Percentiles rank a stretch among this genome's conserved stretches.
Evolutionary conservation across 768 basidiomycete genomes (phyloP).

Genomic region (Termitomyces sp.): DNA sequence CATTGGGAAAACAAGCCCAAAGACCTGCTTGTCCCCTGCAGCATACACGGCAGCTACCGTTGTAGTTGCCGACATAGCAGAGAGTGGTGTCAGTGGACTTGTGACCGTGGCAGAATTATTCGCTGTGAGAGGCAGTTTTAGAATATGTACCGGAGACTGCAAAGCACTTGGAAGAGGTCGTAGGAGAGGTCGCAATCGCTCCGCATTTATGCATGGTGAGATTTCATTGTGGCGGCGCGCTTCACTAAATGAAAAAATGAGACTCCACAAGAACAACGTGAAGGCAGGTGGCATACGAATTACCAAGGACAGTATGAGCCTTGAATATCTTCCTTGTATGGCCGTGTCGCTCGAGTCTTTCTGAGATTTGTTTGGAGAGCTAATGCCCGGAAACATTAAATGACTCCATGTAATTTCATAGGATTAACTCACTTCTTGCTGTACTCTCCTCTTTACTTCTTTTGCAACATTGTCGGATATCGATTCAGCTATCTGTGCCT

Average conservation of each 20-base stretch:
- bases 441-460: slow-evolving; percentile 37
- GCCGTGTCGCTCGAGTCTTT: slow-evolving; percentile 30
- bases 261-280: neutral
- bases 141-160: slow-evolving; percentile 35
- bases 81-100: slow-evolving; percentile 25
- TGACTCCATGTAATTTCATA: neutral
- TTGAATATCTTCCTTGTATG: slow-evolving; percentile 40
- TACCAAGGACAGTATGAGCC: slow-evolving; percentile 38
- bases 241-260: slow-evolving; percentile 28
- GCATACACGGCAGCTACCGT: slow-evolving; percentile 5
- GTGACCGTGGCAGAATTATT: slow-evolving; percentile 16
- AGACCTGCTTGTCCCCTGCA: slow-evolving; percentile 2
- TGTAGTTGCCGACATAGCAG: slow-evolving; percentile 18
- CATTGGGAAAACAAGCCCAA: slow-evolving; percentile 24
- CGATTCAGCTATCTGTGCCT: slow-evolving; percentile 27
- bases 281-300: slow-evolving; percentile 34
- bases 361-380: slow-evolving; percentile 39
- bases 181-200: slow-evolving; percentile 44
- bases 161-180: slow-evolving; percentile 44
- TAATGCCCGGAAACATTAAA: slow-evolving; percentile 14
- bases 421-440: slow-evolving; percentile 31
- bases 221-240: slow-evolving; percentile 38
- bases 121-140: slow-evolving; percentile 15
- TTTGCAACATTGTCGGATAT: slow-evolving; percentile 30
- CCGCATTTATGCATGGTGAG: slow-evolving; percentile 27